Percentiles rank a stretch among this genome's conserved stretches.
Conservation (phyloP, 1,284 basidiomycete genomes). For the Abortiporus biennis region DNA sequence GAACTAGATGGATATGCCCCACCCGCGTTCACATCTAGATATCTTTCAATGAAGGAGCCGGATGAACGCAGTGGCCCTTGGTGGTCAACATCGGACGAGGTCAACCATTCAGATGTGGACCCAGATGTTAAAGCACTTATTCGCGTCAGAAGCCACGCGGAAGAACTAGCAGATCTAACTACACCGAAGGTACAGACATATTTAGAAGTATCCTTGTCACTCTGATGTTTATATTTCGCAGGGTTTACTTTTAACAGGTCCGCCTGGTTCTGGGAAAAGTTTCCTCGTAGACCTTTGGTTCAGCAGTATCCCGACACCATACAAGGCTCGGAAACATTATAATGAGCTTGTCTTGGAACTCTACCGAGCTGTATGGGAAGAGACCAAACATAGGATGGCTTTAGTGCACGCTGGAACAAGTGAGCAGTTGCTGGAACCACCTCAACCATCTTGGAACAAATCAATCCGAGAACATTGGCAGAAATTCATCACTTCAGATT, state of each 20-base stretch:
- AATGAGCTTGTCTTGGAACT: constrained; percentile 64
- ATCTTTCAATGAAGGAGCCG: constrained; percentile 16
- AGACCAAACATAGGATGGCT: constrained; percentile 41
- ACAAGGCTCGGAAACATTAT: constrained; percentile 64
- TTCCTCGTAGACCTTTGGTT: constrained; percentile 67
- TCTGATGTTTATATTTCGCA: constrained; percentile 19
- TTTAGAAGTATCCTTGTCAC: not conserved
- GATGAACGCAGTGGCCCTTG: constrained; percentile 16
- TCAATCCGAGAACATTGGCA: constrained; percentile 31
- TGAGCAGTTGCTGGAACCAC: constrained; percentile 5
- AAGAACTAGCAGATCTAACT: constrained; percentile 50
- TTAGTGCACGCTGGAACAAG: constrained; percentile 15
- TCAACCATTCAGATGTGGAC: constrained; percentile 9
- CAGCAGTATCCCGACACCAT: constrained; percentile 47
- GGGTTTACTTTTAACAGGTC: constrained; percentile 74
- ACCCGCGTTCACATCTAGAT: constrained; percentile 27
- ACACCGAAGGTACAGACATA: constrained; percentile 47
- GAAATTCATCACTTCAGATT: constrained; percentile 27
- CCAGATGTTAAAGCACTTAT: constrained; percentile 33
- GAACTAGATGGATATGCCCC: constrained; percentile 46
- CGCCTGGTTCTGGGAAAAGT: constrained; percentile 75
- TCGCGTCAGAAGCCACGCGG: constrained; percentile 46
- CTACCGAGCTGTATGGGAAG: constrained; percentile 59
- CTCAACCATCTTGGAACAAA: constrained; percentile 29
- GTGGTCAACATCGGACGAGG: constrained; percentile 20